Conservation (phyloP, 1,139 yeast genomes). For the Candida glucosophila region DNA sequence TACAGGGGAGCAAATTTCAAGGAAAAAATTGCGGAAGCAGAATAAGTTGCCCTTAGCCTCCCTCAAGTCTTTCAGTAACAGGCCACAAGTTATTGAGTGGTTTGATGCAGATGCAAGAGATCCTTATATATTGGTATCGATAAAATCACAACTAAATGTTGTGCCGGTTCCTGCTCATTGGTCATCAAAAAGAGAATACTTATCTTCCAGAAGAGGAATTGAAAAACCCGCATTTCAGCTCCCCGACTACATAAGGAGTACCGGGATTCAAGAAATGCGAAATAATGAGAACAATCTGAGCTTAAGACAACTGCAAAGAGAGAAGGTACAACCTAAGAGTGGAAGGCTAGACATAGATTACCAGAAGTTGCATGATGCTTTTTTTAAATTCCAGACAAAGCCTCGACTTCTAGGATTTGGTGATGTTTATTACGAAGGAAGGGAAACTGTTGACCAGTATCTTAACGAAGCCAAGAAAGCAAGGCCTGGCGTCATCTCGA, state of each 20-base stretch:
- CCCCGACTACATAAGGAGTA: constrained; percentile 70
- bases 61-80: constrained; percentile 49
- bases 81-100: constrained; percentile 81
- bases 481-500: constrained; percentile 65
- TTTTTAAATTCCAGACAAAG: constrained; percentile 70
- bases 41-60: constrained; percentile 60
- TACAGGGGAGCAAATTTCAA: too few species aligned
- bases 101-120: constrained; percentile 78
- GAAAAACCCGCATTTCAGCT: constrained; percentile 68
- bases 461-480: constrained; percentile 28
- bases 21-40: constrained; percentile 38
- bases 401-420: constrained; percentile 67
- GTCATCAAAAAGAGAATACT: constrained; percentile 71
- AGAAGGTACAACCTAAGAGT: constrained; percentile 83
- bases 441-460: constrained; percentile 45
- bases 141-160: constrained; percentile 60
- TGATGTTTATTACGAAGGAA: constrained; percentile 73
- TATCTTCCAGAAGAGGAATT: constrained; percentile 64
- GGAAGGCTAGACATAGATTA: constrained; percentile 85
- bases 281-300: constrained; percentile 40
- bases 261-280: constrained; percentile 88
- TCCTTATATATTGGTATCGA: constrained; percentile 54
- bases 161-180: constrained; percentile 84
- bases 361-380: constrained; percentile 75
- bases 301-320: constrained; percentile 70